Conservation (phyloP, 345 rosid species). For the Excoecaria agallocha region DNA sequence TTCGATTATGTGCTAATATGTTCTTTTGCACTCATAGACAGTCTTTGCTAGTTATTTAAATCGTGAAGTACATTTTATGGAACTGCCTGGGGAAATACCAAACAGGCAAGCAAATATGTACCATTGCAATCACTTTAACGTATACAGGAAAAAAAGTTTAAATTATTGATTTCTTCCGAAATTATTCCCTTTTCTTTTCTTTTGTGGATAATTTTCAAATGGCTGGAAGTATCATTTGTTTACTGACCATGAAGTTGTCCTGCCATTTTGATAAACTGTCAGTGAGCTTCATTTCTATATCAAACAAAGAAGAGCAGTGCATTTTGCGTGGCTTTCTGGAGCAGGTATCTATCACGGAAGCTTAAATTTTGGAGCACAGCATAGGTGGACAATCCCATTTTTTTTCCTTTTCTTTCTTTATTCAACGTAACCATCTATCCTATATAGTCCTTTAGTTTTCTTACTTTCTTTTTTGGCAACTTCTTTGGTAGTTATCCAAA, state of each 20-base stretch:
- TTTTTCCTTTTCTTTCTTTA: slow-evolving; percentile 20
- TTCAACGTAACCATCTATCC: slow-evolving; percentile 17
- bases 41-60: slow-evolving; percentile 84
- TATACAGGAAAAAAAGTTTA: neutral
- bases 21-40: slow-evolving; percentile 44
- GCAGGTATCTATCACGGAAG: slow-evolving; percentile 97
- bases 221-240: neutral
- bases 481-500: slow-evolving; percentile 57
- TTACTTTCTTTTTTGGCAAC: slow-evolving; percentile 22
- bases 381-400: slow-evolving; percentile 49
- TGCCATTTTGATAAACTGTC: slow-evolving; percentile 23
- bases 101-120: slow-evolving; percentile 63
- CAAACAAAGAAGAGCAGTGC: slow-evolving; percentile 96
- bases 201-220: neutral
- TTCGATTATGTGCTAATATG: slow-evolving; percentile 6
- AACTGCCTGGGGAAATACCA: slow-evolving; percentile 98
- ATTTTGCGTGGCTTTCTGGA: slow-evolving; percentile 99
- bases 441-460: slow-evolving; percentile 12
- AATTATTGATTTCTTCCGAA: neutral
- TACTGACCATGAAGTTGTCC: slow-evolving; percentile 14
- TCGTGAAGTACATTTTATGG: slow-evolving; percentile 99
- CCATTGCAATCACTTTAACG: neutral
- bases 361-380: slow-evolving; percentile 93
- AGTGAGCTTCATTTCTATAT: slow-evolving; percentile 95
- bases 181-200: neutral